A percentile compares a stretch with the other conserved stretches of the same genome.
Conservation (phyloP, 306 rosid genomes). For the Oemleria cerasiformis region DNA sequence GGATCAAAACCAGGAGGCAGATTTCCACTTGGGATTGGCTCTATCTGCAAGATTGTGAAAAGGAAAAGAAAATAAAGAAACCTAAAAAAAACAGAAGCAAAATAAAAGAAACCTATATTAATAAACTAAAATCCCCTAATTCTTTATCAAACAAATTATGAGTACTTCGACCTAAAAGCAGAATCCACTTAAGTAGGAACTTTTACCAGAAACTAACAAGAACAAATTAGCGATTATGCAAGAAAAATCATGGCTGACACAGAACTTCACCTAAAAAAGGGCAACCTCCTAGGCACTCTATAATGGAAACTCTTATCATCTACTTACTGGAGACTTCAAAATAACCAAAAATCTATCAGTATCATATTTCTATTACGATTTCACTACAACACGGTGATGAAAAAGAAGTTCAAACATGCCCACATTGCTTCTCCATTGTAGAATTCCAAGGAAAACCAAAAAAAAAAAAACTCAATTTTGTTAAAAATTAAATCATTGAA, state of each 20-base stretch:
- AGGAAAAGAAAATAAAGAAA: constrained; percentile 32
- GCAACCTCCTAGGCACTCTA: not conserved
- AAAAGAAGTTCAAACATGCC: not conserved
- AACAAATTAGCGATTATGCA: not conserved
- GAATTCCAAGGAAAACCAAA: not conserved
- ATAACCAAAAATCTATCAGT: not conserved
- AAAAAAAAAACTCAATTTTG: not conserved
- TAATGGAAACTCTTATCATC: not conserved
- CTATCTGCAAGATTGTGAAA: constrained; percentile 88
- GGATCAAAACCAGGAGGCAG: constrained; percentile 99
- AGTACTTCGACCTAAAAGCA: constrained; percentile 15
- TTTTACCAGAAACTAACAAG: constrained; percentile 14
- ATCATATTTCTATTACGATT: not conserved
- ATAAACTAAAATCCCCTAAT: constrained; percentile 23
- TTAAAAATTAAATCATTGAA: not conserved
- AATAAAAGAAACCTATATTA: constrained; percentile 26
- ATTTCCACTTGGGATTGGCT: constrained; percentile 99
- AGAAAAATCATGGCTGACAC: not conserved
- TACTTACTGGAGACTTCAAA: not conserved
- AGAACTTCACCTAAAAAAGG: not conserved
- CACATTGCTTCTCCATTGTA: not conserved
- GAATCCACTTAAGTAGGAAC: constrained; percentile 3
- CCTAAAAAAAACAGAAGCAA: constrained; percentile 9
- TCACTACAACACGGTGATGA: not conserved
- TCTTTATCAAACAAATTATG: constrained; percentile 28